Percentiles rank a stretch among this genome's conserved stretches.
phyloP scores from a whole-genome alignment of 129 eudicot species.

The Centaurea solstitialis region DNA sequence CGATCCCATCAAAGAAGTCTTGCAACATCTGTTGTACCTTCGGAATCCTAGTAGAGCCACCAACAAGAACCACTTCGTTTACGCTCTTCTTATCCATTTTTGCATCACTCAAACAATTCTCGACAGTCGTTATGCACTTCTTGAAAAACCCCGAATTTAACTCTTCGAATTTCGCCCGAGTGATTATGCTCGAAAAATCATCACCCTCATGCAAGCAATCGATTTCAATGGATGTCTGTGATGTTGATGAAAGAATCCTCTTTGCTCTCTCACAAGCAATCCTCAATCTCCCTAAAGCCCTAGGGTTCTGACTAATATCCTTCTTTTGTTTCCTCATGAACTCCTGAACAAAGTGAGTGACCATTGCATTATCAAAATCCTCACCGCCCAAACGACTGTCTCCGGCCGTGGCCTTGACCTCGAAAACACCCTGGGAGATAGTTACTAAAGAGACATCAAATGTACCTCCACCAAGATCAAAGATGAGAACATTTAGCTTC shows the following conservation, averaged over 20 bases:
- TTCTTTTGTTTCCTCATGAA: slow-evolving; percentile 1
- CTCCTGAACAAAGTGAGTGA: slow-evolving; percentile 9
- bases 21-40: slow-evolving; percentile 32
- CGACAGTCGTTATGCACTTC: slow-evolving; percentile 8
- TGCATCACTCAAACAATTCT: slow-evolving; percentile 14
- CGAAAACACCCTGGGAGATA: background rate
- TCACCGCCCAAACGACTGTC: slow-evolving; percentile 34
- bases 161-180: slow-evolving; percentile 25
- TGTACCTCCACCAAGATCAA: slow-evolving; percentile 33
- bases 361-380: slow-evolving; percentile 16
- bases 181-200: slow-evolving; percentile 12
- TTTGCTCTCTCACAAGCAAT: slow-evolving; percentile 25
- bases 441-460: slow-evolving; percentile 23
- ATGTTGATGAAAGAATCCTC: slow-evolving; percentile 18
- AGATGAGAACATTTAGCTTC: slow-evolving; percentile 14
- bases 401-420: slow-evolving; percentile 21
- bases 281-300: slow-evolving; percentile 27
- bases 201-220: slow-evolving; percentile 21
- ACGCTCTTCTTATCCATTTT: slow-evolving; percentile 6
- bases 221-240: slow-evolving; percentile 12
- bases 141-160: slow-evolving; percentile 3
- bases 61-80: slow-evolving; percentile 19
- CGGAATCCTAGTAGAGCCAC: slow-evolving; percentile 30
- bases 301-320: slow-evolving; percentile 9
- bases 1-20: slow-evolving; percentile 16